A percentile compares a stretch with the other conserved stretches of the same genome.
These are phyloP conservation scores for Zygosaccharomyces pseudobailii DNA, from an alignment of 1,139 yeast genomes.

Conservation along the genomic window DNA sequence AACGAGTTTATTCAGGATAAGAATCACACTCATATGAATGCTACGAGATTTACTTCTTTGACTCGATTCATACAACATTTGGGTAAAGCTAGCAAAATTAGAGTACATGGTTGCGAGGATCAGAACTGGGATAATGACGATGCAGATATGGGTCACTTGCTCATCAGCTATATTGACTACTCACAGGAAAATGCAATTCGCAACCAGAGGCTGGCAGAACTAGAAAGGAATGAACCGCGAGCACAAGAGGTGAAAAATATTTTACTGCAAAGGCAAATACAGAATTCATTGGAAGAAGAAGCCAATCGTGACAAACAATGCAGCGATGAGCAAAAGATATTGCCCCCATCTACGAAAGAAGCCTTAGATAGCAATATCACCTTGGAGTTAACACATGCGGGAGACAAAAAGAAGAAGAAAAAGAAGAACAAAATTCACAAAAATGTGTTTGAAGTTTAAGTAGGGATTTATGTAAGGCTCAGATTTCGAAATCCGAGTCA, in stretches of 20 bases:
- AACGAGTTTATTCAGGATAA: constrained; percentile 80
- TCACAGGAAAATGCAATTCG: constrained; percentile 43
- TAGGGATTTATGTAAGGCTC: background rate
- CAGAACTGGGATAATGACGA: constrained; percentile 10
- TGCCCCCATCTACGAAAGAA: background rate
- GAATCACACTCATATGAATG: constrained; percentile 84
- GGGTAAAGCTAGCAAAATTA: constrained; percentile 54
- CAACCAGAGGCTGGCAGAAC: constrained; percentile 36
- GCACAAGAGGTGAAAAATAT: constrained; percentile 45
- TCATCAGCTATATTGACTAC: constrained; percentile 52
- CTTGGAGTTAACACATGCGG: too few relatives aligned
- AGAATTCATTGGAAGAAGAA: constrained; percentile 14
- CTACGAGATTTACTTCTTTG: constrained; percentile 74
- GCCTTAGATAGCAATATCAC: too few relatives aligned
- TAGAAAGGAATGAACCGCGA: constrained; percentile 37
- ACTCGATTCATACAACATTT: constrained; percentile 66
- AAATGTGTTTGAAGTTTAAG: constrained; percentile 8
- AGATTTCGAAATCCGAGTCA: constrained; percentile 1
- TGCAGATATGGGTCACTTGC: constrained; percentile 24
- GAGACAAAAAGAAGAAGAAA: background rate
- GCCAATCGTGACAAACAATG: background rate
- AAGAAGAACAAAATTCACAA: constrained; percentile 13
- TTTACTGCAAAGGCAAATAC: constrained; percentile 51
- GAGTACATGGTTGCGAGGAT: constrained; percentile 41
- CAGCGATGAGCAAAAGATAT: background rate